These are phyloP conservation scores for Amanita rubescens DNA, from an alignment of 768 basidiomycete genomes.

Conservation along the genomic window DNA sequence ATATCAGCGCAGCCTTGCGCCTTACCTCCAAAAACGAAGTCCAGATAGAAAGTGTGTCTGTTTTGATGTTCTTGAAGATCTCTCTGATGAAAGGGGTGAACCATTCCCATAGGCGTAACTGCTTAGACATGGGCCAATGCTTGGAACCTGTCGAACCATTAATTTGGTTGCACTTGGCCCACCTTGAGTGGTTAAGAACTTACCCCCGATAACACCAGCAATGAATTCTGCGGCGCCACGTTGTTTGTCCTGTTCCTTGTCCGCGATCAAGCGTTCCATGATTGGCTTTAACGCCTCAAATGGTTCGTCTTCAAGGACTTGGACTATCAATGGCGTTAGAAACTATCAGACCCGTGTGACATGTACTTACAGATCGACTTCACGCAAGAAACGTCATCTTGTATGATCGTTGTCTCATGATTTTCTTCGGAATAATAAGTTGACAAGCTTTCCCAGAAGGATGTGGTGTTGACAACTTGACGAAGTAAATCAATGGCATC, in stretches of 20 bases:
- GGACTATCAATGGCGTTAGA: slow-evolving; percentile 37
- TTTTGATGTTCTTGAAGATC: slow-evolving; percentile 70
- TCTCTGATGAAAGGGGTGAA: slow-evolving; percentile 57
- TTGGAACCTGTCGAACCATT: slow-evolving; percentile 53
- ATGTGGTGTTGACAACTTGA: slow-evolving; percentile 34
- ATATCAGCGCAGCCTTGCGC: neutral
- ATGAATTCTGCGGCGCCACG: slow-evolving; percentile 81
- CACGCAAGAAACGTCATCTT: slow-evolving; percentile 65
- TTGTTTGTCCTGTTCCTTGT: slow-evolving; percentile 82
- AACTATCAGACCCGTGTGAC: neutral
- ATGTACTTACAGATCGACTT: slow-evolving; percentile 63
- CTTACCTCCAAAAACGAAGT: slow-evolving; percentile 69
- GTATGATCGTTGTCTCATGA: slow-evolving; percentile 50
- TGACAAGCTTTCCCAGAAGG: slow-evolving; percentile 65
- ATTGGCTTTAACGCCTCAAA: slow-evolving; percentile 54
- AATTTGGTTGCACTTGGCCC: slow-evolving; percentile 4
- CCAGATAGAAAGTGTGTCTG: slow-evolving; percentile 76
- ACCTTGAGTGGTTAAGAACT: neutral
- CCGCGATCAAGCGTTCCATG: slow-evolving; percentile 52
- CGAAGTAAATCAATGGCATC: slow-evolving; percentile 45
- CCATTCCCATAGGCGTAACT: slow-evolving; percentile 74
- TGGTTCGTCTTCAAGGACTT: slow-evolving; percentile 70
- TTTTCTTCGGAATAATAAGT: slow-evolving; percentile 76
- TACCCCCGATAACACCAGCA: slow-evolving; percentile 64
- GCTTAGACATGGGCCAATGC: slow-evolving; percentile 75